These are phyloP conservation scores for Vitis hybrid DNA, from an alignment of 177 flowering plant genomes.

Conservation along the genomic window DNA sequence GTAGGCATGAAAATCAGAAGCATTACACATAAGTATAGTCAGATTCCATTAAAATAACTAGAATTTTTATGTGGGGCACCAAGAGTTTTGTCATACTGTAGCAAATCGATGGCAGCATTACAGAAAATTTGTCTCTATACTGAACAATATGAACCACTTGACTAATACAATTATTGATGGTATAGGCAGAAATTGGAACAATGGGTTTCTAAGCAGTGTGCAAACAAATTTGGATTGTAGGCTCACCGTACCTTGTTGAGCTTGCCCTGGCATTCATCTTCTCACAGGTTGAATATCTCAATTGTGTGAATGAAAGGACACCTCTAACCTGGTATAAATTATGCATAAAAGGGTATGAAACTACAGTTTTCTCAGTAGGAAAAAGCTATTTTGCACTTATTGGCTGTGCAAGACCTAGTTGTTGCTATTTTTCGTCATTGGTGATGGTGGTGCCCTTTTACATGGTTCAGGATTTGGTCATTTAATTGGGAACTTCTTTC, in stretches of 20 bases:
- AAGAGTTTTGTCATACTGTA: background rate
- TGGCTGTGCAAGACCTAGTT: no score
- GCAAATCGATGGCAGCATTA: constrained; percentile 2
- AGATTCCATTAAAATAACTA: background rate
- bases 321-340: background rate
- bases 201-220: constrained; percentile 9
- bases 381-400: no score
- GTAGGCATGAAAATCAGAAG: constrained; percentile 13
- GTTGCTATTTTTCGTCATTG: no score
- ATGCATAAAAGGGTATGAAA: background rate
- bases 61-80: constrained; percentile 17
- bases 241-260: constrained; percentile 1
- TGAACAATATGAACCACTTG: background rate
- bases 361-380: background rate
- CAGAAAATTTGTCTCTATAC: constrained; percentile 18
- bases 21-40: background rate
- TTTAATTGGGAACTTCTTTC: background rate
- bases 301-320: constrained; percentile 3
- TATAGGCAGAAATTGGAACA: background rate
- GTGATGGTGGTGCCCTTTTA: no score
- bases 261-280: background rate
- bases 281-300: background rate
- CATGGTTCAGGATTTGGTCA: no score
- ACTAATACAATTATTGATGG: constrained; percentile 4
- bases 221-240: background rate